These are phyloP conservation scores for Polysphondylium violaceum DNA, from an alignment of 78 protist genomes.

Conservation along the genomic window DNA sequence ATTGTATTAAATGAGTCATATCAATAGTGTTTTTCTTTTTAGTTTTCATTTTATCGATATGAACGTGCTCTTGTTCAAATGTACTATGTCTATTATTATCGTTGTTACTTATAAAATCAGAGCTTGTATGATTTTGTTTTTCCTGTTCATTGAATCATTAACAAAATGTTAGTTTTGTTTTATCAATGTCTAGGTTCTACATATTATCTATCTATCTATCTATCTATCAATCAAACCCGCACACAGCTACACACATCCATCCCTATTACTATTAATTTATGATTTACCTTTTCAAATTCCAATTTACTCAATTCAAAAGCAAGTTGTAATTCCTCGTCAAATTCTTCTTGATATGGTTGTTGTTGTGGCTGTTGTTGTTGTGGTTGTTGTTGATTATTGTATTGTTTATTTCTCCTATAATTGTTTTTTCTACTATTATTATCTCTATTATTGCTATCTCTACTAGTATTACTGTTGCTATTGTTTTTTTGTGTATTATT, in stretches of 20 bases:
- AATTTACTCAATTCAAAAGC: constrained; percentile 52
- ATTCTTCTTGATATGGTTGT: constrained; percentile 17
- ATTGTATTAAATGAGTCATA: constrained; percentile 39
- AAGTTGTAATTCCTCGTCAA: constrained; percentile 11
- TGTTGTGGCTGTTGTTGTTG: background rate
- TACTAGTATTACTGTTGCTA: background rate
- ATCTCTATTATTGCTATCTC: background rate
- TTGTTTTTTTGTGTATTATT: background rate
- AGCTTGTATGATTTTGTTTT: background rate
- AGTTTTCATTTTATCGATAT: background rate
- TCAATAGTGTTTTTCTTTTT: constrained; percentile 33
- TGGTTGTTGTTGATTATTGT: background rate
- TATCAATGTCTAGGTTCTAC: background rate
- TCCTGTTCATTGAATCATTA: background rate
- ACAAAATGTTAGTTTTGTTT: background rate
- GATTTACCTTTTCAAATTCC: constrained; percentile 35
- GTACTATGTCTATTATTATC: background rate
- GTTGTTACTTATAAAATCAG: background rate
- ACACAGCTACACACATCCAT: background rate
- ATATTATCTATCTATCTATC: background rate
- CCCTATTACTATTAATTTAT: background rate
- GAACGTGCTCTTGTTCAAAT: background rate
- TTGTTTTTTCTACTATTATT: background rate
- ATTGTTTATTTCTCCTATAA: background rate
- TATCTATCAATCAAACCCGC: background rate